Evolutionary conservation across 495 filamentous ascomycete species (phyloP), one percentile per base, ranked within the genome.

Genomic region (Cercophora newfieldiana): DNA sequence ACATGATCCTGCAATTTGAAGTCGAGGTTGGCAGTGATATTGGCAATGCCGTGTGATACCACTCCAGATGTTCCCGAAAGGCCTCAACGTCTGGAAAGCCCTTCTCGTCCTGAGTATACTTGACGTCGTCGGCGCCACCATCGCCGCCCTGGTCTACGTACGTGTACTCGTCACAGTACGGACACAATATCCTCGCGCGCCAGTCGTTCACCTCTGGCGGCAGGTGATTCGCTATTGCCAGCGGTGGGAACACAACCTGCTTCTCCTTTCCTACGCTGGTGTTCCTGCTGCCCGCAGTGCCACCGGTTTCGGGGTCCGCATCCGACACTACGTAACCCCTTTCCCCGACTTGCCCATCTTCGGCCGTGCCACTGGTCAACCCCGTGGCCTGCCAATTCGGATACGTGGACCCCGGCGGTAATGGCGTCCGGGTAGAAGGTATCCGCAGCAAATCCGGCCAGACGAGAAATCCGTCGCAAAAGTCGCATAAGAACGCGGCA

Each of bases 191-290:
- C 24, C 74, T 70, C 22, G 80, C 76, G 64, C 71, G 75, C 75
- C 78, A 83, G 24, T 78, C 79, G 44, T 77, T 78, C 26, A 61
- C 53, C 8, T 73, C 71, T 0, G 81, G 81, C 18, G 79, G 70
- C 22, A 81, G 64, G 72, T 83, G 81, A 71, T 82, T 83, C 18
- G 80, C 80, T 16, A 83, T 79, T 21, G 80, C 80, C 28, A 82
- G 69, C 25, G 81, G 80, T 55, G 81, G 75, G 63, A 81, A 83
- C 6, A 83, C 75, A 31, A 83, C 63, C 21, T 72, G 75, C 69
- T 83, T 83, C 7, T 74, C 69, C 68, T 77, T 75, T 24, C 63
- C 64, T 24, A 59, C 74, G 18, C 10, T 14, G 2, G 2, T 16
- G 10, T 44, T 44, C 10, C 10, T 14, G 37, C 37, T 14, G 37